Evolutionary conservation across 1,284 basidiomycete species (phyloP).

Genomic region (Sporisorium graminicola): DNA sequence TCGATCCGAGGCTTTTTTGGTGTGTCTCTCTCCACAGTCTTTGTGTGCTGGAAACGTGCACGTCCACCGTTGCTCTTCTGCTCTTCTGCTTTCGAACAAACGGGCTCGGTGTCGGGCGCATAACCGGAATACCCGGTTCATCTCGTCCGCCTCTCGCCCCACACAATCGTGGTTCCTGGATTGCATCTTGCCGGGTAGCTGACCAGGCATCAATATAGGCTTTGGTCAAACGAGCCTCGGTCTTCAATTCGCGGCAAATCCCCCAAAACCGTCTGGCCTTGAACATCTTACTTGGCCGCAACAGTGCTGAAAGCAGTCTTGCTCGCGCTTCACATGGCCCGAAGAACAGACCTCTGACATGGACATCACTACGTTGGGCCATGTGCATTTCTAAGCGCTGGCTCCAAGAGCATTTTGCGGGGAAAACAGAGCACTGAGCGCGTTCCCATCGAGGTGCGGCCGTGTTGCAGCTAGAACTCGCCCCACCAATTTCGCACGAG

Average conservation of each 20-base stretch:
- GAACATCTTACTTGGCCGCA: too few relatives aligned
- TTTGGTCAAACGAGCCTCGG: too few relatives aligned
- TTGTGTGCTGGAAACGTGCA: constrained; percentile 1
- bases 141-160: background rate
- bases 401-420: constrained; percentile 6
- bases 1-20: too few relatives aligned
- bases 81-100: background rate
- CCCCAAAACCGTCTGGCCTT: too few relatives aligned
- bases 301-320: too few relatives aligned
- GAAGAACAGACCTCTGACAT: too few relatives aligned
- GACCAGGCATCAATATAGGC: too few relatives aligned
- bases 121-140: constrained; percentile 48
- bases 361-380: background rate
- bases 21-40: background rate
- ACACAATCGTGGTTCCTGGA: background rate
- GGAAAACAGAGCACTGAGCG: background rate
- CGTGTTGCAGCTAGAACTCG: too few relatives aligned
- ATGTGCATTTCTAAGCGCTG: too few relatives aligned
- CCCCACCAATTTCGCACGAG: constrained; percentile 21
- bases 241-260: too few relatives aligned
- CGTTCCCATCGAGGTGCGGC: constrained; percentile 5
- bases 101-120: constrained; percentile 1
- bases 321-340: too few relatives aligned
- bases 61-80: background rate
- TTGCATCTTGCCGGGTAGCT: background rate